These are phyloP conservation scores for Aspergillus terreus DNA, from an alignment of 2,329 filamentous ascomycete genomes.

Conservation along the genomic window DNA sequence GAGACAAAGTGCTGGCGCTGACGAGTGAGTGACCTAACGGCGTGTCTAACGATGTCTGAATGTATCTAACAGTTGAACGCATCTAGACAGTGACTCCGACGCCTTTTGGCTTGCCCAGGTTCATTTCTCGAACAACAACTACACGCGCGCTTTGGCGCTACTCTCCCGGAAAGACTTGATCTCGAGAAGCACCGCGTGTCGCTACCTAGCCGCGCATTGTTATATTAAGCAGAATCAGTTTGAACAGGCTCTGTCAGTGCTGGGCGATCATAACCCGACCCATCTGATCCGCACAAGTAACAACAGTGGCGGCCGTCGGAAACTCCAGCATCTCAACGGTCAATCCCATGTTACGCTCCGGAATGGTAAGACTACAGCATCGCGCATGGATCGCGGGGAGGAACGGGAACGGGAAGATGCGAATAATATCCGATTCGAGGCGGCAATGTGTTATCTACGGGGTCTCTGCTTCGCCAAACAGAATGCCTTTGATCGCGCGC, in stretches of 20 bases:
- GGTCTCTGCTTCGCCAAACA: slow-evolving; percentile 95
- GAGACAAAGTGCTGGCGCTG: slow-evolving; percentile 91
- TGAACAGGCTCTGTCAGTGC: slow-evolving; percentile 78
- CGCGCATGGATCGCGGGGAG: slow-evolving; percentile 56
- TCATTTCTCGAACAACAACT: slow-evolving; percentile 93
- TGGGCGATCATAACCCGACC: slow-evolving; percentile 91
- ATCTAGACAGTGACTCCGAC: slow-evolving; percentile 80
- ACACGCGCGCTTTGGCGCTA: slow-evolving; percentile 83
- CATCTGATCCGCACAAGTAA: slow-evolving; percentile 73
- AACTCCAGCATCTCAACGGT: slow-evolving; percentile 64
- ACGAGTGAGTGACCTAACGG: slow-evolving; percentile 62
- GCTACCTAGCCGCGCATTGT: slow-evolving; percentile 90
- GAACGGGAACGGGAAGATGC: slow-evolving; percentile 65
- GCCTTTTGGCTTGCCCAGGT: slow-evolving; percentile 98
- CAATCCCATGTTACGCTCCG: slow-evolving; percentile 49
- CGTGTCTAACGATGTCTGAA: not conserved
- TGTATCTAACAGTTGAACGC: not conserved
- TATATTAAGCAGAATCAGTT: slow-evolving; percentile 88
- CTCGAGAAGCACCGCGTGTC: slow-evolving; percentile 75
- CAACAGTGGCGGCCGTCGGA: slow-evolving; percentile 63
- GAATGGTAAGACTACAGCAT: slow-evolving; percentile 43
- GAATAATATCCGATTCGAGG: slow-evolving; percentile 79
- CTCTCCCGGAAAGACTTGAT: slow-evolving; percentile 81
- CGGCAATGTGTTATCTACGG: slow-evolving; percentile 93
- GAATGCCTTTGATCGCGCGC: slow-evolving; percentile 94